Conservation (phyloP, 2,329 filamentous ascomycete genomes). For the Fusarium haematococcum region DNA sequence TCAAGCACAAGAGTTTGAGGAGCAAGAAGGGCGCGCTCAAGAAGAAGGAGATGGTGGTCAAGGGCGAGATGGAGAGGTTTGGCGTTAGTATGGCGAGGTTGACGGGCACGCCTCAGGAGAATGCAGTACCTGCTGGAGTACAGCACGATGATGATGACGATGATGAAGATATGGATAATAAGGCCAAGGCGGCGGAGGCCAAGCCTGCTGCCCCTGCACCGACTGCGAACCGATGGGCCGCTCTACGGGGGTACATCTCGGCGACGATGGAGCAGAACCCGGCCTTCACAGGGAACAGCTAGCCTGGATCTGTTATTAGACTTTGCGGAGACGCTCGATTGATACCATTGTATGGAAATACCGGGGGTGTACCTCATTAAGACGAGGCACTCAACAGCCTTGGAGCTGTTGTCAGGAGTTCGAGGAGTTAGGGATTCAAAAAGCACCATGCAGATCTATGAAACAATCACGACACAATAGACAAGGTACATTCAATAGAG, state of each 20-base stretch:
- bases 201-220: constrained; percentile 43
- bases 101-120: constrained; percentile 54
- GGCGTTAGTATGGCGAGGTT: constrained; percentile 84
- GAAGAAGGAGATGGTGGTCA: constrained; percentile 83
- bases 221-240: constrained; percentile 78
- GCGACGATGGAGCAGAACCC: constrained; percentile 90
- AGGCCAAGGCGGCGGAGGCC: constrained; percentile 15
- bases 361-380: not conserved
- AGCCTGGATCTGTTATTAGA: not conserved
- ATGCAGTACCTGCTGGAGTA: constrained; percentile 9
- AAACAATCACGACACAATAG: constrained; percentile 1
- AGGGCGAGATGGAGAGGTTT: constrained; percentile 85
- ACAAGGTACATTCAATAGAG: not conserved
- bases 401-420: constrained; percentile 24
- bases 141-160: constrained; percentile 26
- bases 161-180: constrained; percentile 30
- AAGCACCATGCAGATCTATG: not conserved
- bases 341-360: constrained; percentile 10
- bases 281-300: constrained; percentile 66
- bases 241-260: constrained; percentile 84
- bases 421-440: constrained; percentile 26
- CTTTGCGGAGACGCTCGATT: not conserved
- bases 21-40: constrained; percentile 84
- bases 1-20: constrained; percentile 80
- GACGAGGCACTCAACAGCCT: not conserved